Conservation (phyloP, 2,329 filamentous ascomycete genomes). For the Cordyceps cateniannulata region DNA sequence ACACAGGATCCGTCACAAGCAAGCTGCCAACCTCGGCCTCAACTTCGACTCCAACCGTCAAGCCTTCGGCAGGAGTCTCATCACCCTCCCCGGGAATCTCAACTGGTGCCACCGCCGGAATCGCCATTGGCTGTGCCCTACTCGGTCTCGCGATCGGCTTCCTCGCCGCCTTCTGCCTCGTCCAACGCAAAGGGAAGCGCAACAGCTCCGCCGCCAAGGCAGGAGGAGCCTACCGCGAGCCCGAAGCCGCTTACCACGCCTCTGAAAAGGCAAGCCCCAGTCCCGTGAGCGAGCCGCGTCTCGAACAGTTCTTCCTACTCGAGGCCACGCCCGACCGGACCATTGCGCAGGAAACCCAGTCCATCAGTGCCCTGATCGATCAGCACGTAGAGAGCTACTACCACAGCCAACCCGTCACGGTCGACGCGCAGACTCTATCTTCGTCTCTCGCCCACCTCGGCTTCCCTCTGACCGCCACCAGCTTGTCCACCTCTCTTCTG, state of each 20-base stretch:
- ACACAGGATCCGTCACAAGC: not conserved
- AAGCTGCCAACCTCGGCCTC: not conserved
- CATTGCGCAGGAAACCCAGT: conserved; percentile 26
- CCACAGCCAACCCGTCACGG: conserved; percentile 21
- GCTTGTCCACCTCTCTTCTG: conserved; percentile 16
- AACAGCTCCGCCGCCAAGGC: not conserved
- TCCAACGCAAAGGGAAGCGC: conserved; percentile 17
- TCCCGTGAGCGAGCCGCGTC: conserved; percentile 18
- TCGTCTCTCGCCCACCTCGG: conserved; percentile 4
- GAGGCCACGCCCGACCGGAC: conserved; percentile 30
- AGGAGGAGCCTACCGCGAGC: not conserved
- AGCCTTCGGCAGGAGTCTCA: not conserved
- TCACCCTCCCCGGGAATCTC: not conserved
- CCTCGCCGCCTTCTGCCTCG: conserved; percentile 21
- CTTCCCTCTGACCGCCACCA: conserved; percentile 14
- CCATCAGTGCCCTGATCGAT: conserved; percentile 29
- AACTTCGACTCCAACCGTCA: not conserved
- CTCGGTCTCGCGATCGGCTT: conserved; percentile 23
- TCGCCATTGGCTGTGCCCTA: conserved; percentile 24
- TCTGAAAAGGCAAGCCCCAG: not conserved
- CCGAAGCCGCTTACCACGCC: not conserved
- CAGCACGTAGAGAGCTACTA: conserved; percentile 36
- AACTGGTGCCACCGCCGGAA: conserved; percentile 21
- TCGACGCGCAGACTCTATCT: conserved; percentile 17
- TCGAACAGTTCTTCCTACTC: conserved; percentile 30